Conservation (phyloP, 1,284 basidiomycete species). For the Melampsora medusae region DNA sequence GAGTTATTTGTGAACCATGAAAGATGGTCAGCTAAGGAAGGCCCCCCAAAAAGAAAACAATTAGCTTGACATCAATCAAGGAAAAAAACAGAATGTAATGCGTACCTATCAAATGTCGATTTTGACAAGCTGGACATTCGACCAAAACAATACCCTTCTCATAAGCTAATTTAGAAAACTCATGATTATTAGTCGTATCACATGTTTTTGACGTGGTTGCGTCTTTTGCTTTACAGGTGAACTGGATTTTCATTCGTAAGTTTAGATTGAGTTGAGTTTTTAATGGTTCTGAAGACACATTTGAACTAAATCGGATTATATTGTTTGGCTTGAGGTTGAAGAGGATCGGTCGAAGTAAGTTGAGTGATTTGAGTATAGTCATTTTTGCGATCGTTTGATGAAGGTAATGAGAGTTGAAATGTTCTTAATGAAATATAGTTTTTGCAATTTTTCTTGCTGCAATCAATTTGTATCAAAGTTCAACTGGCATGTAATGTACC, state of each 20-base stretch:
- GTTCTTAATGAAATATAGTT: too few relatives aligned
- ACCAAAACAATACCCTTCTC: conserved; percentile 84
- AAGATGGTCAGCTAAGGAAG: conserved; percentile 27
- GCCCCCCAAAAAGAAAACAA: background rate
- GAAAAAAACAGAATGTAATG: conserved; percentile 6
- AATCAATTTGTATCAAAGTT: too few relatives aligned
- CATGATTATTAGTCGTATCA: conserved; percentile 77
- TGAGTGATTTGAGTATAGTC: too few relatives aligned
- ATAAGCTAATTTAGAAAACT: conserved; percentile 81
- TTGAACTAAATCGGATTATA: conserved; percentile 62
- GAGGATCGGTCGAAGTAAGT: too few relatives aligned
- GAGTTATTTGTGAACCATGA: conserved; percentile 31
- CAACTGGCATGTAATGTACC: too few relatives aligned
- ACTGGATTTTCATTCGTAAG: background rate
- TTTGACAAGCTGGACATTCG: conserved; percentile 85
- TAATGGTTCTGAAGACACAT: conserved; percentile 64
- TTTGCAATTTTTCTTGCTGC: too few relatives aligned
- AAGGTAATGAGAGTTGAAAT: too few relatives aligned
- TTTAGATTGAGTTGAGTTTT: conserved; percentile 17
- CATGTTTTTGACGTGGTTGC: conserved; percentile 61
- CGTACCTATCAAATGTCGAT: conserved; percentile 63
- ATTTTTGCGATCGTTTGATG: too few relatives aligned
- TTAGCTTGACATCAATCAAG: background rate
- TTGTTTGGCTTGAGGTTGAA: too few relatives aligned
- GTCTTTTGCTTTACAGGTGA: too few relatives aligned